Conservation (phyloP, 2,329 filamentous ascomycete genomes). For the Talaromyces sp. region DNA sequence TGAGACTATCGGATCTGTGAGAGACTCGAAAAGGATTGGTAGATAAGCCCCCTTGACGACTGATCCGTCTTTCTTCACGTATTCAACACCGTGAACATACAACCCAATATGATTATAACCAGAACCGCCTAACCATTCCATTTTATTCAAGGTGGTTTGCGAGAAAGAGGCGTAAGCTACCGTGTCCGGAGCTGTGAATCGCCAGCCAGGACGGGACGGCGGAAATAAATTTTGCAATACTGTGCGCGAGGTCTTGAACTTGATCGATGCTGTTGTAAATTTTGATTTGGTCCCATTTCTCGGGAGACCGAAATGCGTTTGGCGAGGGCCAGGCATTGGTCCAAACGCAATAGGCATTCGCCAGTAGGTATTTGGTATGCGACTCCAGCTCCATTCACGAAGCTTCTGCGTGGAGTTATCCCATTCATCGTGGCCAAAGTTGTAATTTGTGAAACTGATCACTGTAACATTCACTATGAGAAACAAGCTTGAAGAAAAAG, state of each 20-base stretch:
- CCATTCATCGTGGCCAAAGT: slow-evolving; percentile 55
- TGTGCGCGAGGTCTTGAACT: slow-evolving; percentile 47
- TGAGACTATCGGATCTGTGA: slow-evolving; percentile 55
- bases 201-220: slow-evolving; percentile 27
- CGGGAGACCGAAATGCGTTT: slow-evolving; percentile 27
- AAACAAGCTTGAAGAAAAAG: neutral
- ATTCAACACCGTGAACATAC: slow-evolving; percentile 58
- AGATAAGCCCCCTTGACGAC: slow-evolving; percentile 49
- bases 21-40: slow-evolving; percentile 52
- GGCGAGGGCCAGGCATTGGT: slow-evolving; percentile 42
- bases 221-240: slow-evolving; percentile 47
- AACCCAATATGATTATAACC: slow-evolving; percentile 56
- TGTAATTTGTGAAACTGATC: slow-evolving; percentile 43
- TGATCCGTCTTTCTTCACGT: slow-evolving; percentile 45
- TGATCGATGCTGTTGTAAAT: slow-evolving; percentile 43
- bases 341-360: slow-evolving; percentile 44
- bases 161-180: slow-evolving; percentile 40
- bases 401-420: slow-evolving; percentile 49
- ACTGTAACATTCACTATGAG: slow-evolving; percentile 18
- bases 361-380: slow-evolving; percentile 34
- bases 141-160: slow-evolving; percentile 40
- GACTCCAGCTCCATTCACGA: slow-evolving; percentile 44
- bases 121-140: slow-evolving; percentile 56
- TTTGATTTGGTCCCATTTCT: slow-evolving; percentile 22
- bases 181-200: slow-evolving; percentile 40